Evolutionary conservation across 1,284 basidiomycete species (phyloP).

Genomic region (Trametes pubescens): DNA sequence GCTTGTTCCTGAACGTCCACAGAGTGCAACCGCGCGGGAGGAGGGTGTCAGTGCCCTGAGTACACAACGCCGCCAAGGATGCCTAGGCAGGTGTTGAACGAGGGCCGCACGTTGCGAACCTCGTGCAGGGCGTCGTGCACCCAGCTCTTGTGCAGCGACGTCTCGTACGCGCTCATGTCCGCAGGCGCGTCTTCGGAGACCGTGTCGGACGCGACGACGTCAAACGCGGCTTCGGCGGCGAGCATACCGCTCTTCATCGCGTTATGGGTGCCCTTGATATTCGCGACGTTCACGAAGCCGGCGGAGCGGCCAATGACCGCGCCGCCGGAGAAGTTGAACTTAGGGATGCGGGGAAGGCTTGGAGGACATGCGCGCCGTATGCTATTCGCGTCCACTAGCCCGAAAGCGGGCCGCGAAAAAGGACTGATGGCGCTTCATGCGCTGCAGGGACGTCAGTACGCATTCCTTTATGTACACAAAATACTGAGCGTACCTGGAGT

Average conservation of each 20-base stretch:
- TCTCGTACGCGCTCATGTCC: conserved; percentile 85
- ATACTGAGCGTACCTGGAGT: conserved; percentile 74
- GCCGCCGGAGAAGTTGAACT: conserved; percentile 94
- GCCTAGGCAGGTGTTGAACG: conserved; percentile 88
- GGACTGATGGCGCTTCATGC: conserved; percentile 96
- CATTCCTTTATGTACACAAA: not conserved
- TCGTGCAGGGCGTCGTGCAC: conserved; percentile 90
- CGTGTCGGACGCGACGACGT: conserved; percentile 54
- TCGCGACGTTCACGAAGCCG: conserved; percentile 96
- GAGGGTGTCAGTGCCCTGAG: conserved; percentile 89
- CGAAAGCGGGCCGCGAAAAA: conserved; percentile 83
- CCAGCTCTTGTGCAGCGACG: conserved; percentile 83
- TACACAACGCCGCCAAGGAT: conserved; percentile 91
- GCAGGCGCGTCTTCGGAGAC: conserved; percentile 42
- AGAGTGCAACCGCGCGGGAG: conserved; percentile 89
- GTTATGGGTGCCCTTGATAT: conserved; percentile 99
- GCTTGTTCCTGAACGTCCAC: conserved; percentile 87
- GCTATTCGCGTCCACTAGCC: conserved; percentile 81
- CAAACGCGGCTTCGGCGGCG: conserved; percentile 89
- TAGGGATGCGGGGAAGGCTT: conserved; percentile 94
- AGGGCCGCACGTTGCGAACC: conserved; percentile 93
- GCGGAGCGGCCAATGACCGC: conserved; percentile 96
- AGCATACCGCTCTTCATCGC: conserved; percentile 99
- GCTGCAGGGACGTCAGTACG: conserved; percentile 53
- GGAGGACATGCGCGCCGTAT: conserved; percentile 91